Percentiles rank a stretch among this genome's conserved stretches.
These are phyloP conservation scores for Amylostereum areolatum DNA, from an alignment of 1,284 basidiomycete species.

Conservation along the genomic window DNA sequence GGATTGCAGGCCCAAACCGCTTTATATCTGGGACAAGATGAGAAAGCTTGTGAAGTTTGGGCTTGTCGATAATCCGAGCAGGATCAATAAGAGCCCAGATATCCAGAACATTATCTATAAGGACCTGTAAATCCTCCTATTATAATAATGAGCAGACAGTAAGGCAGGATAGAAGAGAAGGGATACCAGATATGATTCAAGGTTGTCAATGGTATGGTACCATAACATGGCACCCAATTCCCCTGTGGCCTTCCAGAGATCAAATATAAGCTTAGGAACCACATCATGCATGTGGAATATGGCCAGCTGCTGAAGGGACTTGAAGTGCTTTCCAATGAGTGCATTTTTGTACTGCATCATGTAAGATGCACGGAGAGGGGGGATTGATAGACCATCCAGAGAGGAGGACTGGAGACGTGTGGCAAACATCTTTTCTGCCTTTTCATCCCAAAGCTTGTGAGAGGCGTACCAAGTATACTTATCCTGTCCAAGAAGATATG, in stretches of 20 bases:
- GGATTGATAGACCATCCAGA: slow-evolving; percentile 24
- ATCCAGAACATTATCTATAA: slow-evolving; percentile 12
- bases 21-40: slow-evolving; percentile 13
- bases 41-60: slow-evolving; percentile 13
- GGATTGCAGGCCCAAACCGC: slow-evolving; percentile 14
- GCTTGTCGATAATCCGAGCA: slow-evolving; percentile 9
- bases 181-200: slow-evolving; percentile 21
- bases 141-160: too few relatives aligned
- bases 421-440: slow-evolving; percentile 20
- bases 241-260: slow-evolving; percentile 24
- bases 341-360: slow-evolving; percentile 33
- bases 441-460: slow-evolving; percentile 16
- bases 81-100: slow-evolving; percentile 12
- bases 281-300: slow-evolving; percentile 25
- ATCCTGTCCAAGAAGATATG: slow-evolving; percentile 26
- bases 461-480: slow-evolving; percentile 27
- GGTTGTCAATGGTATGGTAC: slow-evolving; percentile 26
- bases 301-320: slow-evolving; percentile 27
- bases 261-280: slow-evolving; percentile 13
- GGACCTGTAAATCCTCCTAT: slow-evolving; percentile 13
- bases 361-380: slow-evolving; percentile 22
- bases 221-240: slow-evolving; percentile 25
- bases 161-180: too few relatives aligned
- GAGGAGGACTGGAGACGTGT: slow-evolving; percentile 21
- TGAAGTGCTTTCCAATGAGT: slow-evolving; percentile 37